These are phyloP conservation scores for Typha latifolia DNA, from an alignment of 176 grass and related monocot genomes.

Conservation along the genomic window DNA sequence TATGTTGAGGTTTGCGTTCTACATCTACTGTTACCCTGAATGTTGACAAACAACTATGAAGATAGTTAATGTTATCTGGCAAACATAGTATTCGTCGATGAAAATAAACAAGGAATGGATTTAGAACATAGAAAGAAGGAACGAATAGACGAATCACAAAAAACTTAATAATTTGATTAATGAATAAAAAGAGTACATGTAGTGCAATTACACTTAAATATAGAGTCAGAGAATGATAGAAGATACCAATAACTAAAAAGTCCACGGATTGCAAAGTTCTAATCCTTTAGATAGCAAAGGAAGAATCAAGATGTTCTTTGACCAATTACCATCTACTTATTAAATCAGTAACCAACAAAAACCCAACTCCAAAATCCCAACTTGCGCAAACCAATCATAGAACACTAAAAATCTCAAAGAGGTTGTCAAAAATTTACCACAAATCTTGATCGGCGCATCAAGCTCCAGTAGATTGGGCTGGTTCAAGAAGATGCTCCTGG, in stretches of 20 bases:
- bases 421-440: constrained; percentile 24
- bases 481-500: constrained; percentile 58
- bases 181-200: neutral
- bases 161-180: neutral
- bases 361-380: constrained; percentile 3
- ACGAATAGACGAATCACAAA: neutral
- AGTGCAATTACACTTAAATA: no score
- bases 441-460: constrained; percentile 78
- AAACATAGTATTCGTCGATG: neutral
- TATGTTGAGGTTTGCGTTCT: neutral
- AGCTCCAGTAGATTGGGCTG: constrained; percentile 78
- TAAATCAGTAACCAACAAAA: neutral
- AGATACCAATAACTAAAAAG: neutral
- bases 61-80: neutral
- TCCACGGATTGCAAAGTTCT: neutral
- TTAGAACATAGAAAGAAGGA: neutral
- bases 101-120: neutral
- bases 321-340: neutral
- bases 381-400: neutral
- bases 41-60: neutral
- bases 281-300: neutral
- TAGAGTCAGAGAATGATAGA: no score
- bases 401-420: constrained; percentile 8
- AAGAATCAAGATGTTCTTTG: neutral
- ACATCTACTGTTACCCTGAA: neutral